These are phyloP conservation scores for Triticum dicoccoides DNA, from an alignment of 176 grass and related monocot genomes.

Conservation along the genomic window DNA sequence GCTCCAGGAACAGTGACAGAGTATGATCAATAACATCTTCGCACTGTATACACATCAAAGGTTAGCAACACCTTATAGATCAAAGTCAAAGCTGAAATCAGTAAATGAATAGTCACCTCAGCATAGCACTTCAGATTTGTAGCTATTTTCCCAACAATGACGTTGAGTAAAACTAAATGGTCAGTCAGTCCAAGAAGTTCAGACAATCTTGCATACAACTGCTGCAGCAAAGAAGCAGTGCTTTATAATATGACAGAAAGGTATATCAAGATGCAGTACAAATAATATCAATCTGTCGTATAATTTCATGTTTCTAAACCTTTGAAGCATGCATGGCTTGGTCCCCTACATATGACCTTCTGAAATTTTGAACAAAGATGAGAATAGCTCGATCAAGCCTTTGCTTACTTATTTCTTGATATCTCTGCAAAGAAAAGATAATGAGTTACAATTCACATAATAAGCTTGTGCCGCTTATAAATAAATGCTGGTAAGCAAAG, in stretches of 20 bases:
- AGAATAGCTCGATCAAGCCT: conserved; percentile 94
- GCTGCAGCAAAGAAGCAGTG: conserved; percentile 66
- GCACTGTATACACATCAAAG: conserved; percentile 58
- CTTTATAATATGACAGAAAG: conserved; percentile 34
- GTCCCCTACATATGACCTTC: conserved; percentile 96
- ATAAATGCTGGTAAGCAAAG: conserved; percentile 10
- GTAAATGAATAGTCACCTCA: conserved; percentile 58
- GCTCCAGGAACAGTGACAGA: conserved; percentile 83
- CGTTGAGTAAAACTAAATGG: conserved; percentile 98
- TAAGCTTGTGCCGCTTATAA: not conserved
- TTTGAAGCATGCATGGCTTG: conserved; percentile 94
- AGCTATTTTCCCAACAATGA: conserved; percentile 97
- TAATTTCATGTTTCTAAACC: conserved; percentile 39
- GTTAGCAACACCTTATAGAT: conserved; percentile 39
- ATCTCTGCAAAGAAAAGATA: conserved; percentile 69
- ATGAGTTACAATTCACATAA: conserved; percentile 1
- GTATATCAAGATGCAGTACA: conserved; percentile 22
- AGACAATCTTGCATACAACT: conserved; percentile 94
- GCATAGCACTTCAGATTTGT: conserved; percentile 94
- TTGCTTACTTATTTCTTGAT: conserved; percentile 89
- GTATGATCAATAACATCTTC: conserved; percentile 97
- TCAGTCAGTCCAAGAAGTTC: conserved; percentile 97
- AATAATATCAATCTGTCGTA: not conserved
- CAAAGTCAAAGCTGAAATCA: conserved; percentile 17
- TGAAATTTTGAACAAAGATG: conserved; percentile 94